Conservation (phyloP, 305 asterid species). For the Andrographis paniculata region DNA sequence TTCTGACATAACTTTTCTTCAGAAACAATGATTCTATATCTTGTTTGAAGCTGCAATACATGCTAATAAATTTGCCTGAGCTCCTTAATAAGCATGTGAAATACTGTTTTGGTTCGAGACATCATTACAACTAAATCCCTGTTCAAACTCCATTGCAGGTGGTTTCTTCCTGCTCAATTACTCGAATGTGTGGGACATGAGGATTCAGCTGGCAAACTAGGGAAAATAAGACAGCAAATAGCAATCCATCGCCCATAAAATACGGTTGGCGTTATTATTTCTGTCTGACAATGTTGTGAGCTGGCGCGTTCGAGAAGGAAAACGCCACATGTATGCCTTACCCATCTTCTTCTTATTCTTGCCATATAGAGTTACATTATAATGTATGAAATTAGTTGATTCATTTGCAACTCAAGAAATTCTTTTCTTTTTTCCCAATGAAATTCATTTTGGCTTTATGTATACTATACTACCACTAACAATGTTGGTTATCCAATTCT, state of each 20-base stretch:
- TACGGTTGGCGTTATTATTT: slow-evolving; percentile 9
- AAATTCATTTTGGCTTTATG: not conserved
- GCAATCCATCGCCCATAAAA: slow-evolving; percentile 11
- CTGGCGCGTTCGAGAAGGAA: not conserved
- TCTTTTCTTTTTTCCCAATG: not conserved
- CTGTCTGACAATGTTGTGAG: not conserved
- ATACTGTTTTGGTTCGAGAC: not conserved
- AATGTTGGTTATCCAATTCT: not conserved
- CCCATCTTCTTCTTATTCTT: not conserved
- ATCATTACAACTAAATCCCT: not conserved
- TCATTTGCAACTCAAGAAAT: slow-evolving; percentile 13
- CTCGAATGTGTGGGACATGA: slow-evolving; percentile 15
- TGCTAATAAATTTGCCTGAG: not conserved
- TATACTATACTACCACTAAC: not conserved
- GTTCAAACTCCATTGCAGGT: slow-evolving; percentile 12
- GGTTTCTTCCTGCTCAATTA: slow-evolving; percentile 14
- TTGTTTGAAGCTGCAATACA: not conserved
- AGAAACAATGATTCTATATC: not conserved
- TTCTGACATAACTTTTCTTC: not conserved
- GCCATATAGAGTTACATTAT: slow-evolving; percentile 6
- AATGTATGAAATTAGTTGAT: slow-evolving; percentile 19
- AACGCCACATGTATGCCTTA: slow-evolving; percentile 3
- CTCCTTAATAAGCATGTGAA: not conserved
- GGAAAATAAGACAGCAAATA: slow-evolving; percentile 15
- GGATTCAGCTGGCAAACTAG: slow-evolving; percentile 15